phyloP scores from a whole-genome alignment of 192 early-diverging fungal species.

The Coemansia sp. region DNA sequence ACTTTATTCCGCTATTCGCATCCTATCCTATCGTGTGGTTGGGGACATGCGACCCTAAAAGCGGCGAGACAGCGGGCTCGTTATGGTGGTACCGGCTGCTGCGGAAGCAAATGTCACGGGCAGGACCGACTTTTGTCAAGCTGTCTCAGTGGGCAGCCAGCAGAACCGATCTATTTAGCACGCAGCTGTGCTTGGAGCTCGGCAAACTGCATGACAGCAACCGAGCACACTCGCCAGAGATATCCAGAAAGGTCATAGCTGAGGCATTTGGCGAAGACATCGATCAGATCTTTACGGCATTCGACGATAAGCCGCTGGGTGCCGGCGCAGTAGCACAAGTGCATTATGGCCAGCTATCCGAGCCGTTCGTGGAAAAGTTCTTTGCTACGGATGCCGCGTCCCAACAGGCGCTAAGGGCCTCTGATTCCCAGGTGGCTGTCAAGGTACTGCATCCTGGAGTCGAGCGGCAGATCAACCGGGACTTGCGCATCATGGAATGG shows the following conservation, averaged over 20 bases:
- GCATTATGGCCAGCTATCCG: slow-evolving; percentile 25
- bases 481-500: slow-evolving; percentile 77
- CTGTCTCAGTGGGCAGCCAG: slow-evolving; percentile 94
- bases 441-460: slow-evolving; percentile 92
- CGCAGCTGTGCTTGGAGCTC: slow-evolving; percentile 70
- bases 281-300: slow-evolving; percentile 74
- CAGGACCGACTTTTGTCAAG: slow-evolving; percentile 97
- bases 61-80: slow-evolving; percentile 57
- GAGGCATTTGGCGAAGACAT: slow-evolving; percentile 60
- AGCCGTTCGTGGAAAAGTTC: slow-evolving; percentile 23
- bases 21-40: slow-evolving; percentile 60
- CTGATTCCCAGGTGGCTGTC: slow-evolving; percentile 65
- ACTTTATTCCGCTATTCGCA: slow-evolving; percentile 70
- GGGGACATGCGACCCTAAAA: slow-evolving; percentile 50
- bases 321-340: slow-evolving; percentile 97
- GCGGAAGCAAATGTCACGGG: slow-evolving; percentile 74
- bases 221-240: slow-evolving; percentile 67
- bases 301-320: slow-evolving; percentile 76
- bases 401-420: slow-evolving; percentile 11
- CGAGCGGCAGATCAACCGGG: slow-evolving; percentile 62
- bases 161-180: slow-evolving; percentile 80
- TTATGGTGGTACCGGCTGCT: slow-evolving; percentile 87
- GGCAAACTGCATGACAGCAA: slow-evolving; percentile 80
- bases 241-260: slow-evolving; percentile 66
- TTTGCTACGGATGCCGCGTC: slow-evolving; percentile 10